phyloP scores from a whole-genome alignment of 441 rosid species.

The Gossypium schwendimanii region DNA sequence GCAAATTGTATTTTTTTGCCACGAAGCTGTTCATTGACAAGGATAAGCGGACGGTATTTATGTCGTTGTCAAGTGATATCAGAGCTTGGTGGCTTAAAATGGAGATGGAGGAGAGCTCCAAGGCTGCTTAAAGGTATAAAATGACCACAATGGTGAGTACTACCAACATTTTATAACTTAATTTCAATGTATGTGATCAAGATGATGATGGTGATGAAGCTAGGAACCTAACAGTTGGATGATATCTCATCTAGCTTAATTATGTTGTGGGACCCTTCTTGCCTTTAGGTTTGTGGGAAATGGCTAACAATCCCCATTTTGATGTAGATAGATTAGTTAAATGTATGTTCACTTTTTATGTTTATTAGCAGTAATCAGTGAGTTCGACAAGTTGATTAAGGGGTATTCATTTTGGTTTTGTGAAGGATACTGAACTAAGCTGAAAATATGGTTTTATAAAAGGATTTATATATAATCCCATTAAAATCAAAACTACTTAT shows the following conservation, averaged over 20 bases:
- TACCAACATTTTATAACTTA: not conserved
- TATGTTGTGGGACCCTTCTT: not conserved
- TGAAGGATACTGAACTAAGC: not conserved
- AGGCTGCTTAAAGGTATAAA: not conserved
- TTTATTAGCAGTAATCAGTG: not conserved
- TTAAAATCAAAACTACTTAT: no score
- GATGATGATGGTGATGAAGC: not conserved
- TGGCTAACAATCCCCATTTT: not conserved
- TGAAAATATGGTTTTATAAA: no score
- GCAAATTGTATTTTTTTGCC: conserved; percentile 11
- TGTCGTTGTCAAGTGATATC: not conserved
- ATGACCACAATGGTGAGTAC: not conserved
- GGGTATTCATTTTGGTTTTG: not conserved
- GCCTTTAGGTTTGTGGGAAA: not conserved
- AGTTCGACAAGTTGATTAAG: not conserved
- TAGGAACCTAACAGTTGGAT: not conserved
- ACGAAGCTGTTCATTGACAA: conserved; percentile 7
- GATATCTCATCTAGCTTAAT: not conserved
- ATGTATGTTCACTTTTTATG: not conserved
- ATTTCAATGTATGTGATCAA: not conserved
- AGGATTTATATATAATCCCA: no score
- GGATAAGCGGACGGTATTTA: conserved; percentile 4
- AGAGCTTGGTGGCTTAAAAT: conserved; percentile 15
- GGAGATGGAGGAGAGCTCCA: conserved; percentile 9
- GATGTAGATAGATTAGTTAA: not conserved